These are phyloP conservation scores for Quaeritorhiza haematococci DNA, from an alignment of 371 early-diverging fungal species.

Conservation along the genomic window DNA sequence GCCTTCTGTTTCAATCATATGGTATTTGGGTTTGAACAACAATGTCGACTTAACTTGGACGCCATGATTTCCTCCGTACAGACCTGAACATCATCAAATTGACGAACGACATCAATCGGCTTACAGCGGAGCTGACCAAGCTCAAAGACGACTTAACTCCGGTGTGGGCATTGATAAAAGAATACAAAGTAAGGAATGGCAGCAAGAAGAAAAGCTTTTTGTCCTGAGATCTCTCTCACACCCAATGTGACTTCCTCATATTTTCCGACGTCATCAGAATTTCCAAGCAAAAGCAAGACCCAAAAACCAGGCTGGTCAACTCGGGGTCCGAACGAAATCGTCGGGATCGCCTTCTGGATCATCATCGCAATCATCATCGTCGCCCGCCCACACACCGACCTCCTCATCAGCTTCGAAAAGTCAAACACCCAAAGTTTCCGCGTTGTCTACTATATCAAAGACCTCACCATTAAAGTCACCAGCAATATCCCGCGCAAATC, in stretches of 20 bases:
- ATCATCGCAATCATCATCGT: background rate
- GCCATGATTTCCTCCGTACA: too few relatives aligned
- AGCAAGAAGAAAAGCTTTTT: too few relatives aligned
- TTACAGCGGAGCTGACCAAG: conserved; percentile 50
- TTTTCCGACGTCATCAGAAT: background rate
- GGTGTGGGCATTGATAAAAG: conserved; percentile 47
- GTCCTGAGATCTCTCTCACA: too few relatives aligned
- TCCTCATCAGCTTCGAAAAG: background rate
- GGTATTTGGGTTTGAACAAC: too few relatives aligned
- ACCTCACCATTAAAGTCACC: background rate
- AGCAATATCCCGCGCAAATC: background rate
- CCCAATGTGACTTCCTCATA: too few relatives aligned
- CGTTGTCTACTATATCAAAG: conserved; percentile 10
- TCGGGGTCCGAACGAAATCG: too few relatives aligned
- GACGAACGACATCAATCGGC: conserved; percentile 32
- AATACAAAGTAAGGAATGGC: conserved; percentile 55
- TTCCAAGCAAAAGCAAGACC: conserved; percentile 3
- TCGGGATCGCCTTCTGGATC: too few relatives aligned
- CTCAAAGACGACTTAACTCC: conserved; percentile 54
- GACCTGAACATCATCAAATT: conserved; percentile 1
- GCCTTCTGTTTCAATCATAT: too few relatives aligned
- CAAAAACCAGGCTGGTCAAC: too few relatives aligned
- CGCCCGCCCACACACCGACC: background rate
- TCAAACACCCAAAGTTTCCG: background rate
- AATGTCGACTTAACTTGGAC: too few relatives aligned